A percentile compares a stretch with the other conserved stretches of the same genome.
These are phyloP conservation scores for Dendrostoma leiphaemia DNA, from an alignment of 2,329 filamentous ascomycete genomes.

Conservation along the genomic window DNA sequence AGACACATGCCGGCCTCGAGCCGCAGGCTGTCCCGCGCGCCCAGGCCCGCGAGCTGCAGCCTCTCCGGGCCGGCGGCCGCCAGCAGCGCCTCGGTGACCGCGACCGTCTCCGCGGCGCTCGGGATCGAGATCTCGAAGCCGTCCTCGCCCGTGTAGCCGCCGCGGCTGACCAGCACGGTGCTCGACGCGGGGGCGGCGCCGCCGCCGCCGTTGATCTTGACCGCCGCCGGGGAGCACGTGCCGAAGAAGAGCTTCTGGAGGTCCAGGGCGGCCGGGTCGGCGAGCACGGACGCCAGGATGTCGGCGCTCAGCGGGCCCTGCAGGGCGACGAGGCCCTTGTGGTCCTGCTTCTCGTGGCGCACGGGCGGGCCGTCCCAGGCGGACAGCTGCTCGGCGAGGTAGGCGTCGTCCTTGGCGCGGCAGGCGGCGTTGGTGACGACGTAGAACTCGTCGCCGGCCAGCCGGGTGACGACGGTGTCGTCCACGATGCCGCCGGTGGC, in stretches of 20 bases:
- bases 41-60: constrained; percentile 81
- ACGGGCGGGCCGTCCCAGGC: constrained; percentile 31
- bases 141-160: constrained; percentile 96
- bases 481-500: constrained; percentile 88
- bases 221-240: constrained; percentile 65
- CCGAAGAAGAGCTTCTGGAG: constrained; percentile 80
- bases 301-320: constrained; percentile 78
- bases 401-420: constrained; percentile 81
- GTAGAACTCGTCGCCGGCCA: constrained; percentile 76
- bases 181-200: constrained; percentile 43
- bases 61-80: constrained; percentile 56
- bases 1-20: constrained; percentile 98
- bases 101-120: constrained; percentile 55
- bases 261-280: constrained; percentile 47
- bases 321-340: constrained; percentile 79
- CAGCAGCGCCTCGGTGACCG: constrained; percentile 69
- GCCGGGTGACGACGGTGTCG: constrained; percentile 84
- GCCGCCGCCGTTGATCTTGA: constrained; percentile 59
- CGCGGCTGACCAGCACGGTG: constrained; percentile 78
- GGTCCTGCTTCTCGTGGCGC: constrained; percentile 53
- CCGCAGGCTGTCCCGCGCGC: constrained; percentile 85
- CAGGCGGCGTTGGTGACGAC: constrained; percentile 95
- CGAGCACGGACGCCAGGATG: constrained; percentile 65
- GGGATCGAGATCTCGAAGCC: constrained; percentile 95
- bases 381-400: constrained; percentile 69